Evolutionary conservation across 2,329 filamentous ascomycete genomes (phyloP), one percentile per base, ranked within the genome.

Genomic region (Nigrospora oryzae): DNA sequence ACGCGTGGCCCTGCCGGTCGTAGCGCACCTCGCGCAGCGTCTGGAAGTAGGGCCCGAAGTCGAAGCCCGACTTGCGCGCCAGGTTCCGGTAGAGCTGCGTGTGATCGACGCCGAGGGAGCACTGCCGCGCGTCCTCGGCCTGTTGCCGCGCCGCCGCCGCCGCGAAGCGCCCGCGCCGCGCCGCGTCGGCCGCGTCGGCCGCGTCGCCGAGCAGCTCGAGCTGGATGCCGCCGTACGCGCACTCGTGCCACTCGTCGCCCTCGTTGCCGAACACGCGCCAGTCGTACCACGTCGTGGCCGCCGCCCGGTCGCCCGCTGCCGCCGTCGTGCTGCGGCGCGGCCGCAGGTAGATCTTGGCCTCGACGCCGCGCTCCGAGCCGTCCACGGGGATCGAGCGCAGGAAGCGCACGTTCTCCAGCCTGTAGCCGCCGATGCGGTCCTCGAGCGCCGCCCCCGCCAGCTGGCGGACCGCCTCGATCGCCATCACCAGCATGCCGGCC

Each of bases 281-380:
- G 1, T 61, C 58, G 53, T 58, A 66, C 43, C 53, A 49, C 8
- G 51, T 51, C 31, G 33, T 30, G 15, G 40, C 40, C 5, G 40
- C 32, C 46, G 53, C 51, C 3, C 53, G 40, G 23, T 28, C 23
- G 15, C 30, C 40, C 5, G 40, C 32, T 46, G 53, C 51, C 3
- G 53, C 38, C 15, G 32, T 32, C n/a, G 40, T 42, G 40, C 34
- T 30, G 30, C 40, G 40, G 31, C 56, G 50, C 36, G 68, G 55
- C n/a, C 60, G 56, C 19, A 68, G 55, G 15, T 60, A 61, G 8
- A 61, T 61, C 42, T 69, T 65, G 37, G 63, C 62, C 33, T 48
- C 46, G 12, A 59, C 44, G 28, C 60, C 58, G 33, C 55, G 55
- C 14, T 42, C 40, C 13, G 32, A 19, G 15, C 35, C 40, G 40